These are phyloP conservation scores for Yamadazyma laniorum DNA, from an alignment of 805 yeast species.

Conservation along the genomic window DNA sequence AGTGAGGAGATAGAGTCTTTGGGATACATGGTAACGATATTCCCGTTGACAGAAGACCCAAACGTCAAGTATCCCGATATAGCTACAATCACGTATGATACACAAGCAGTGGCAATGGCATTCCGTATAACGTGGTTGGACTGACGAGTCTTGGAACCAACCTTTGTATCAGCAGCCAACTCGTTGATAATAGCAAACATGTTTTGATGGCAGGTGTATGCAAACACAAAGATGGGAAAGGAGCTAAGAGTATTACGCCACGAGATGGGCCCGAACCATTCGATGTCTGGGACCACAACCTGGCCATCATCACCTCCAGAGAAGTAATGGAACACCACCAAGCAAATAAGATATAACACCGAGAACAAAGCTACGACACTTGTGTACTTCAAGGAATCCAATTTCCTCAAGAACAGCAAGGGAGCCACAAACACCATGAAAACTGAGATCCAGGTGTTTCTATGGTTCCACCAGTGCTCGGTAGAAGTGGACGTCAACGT, in stretches of 20 bases:
- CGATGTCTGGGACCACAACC: constrained; percentile 16
- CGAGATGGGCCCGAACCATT: constrained; percentile 41
- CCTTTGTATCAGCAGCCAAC: constrained; percentile 37
- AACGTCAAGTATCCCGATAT: constrained; percentile 69
- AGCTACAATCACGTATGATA: constrained; percentile 63
- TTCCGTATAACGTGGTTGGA: constrained; percentile 51
- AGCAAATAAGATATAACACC: constrained; percentile 57
- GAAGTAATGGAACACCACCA: constrained; percentile 51
- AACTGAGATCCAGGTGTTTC: constrained; percentile 55
- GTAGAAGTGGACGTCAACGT: constrained; percentile 18
- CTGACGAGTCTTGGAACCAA: constrained; percentile 43
- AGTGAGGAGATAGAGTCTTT: constrained; percentile 46
- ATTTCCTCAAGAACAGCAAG: constrained; percentile 54
- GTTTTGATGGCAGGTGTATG: constrained; percentile 81
- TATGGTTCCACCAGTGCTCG: constrained; percentile 14
- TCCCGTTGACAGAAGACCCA: constrained; percentile 64
- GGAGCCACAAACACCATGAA: constrained; percentile 58
- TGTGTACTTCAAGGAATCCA: constrained; percentile 70
- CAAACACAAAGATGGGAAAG: constrained; percentile 73
- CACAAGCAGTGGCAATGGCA: constrained; percentile 54
- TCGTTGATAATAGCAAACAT: constrained; percentile 76
- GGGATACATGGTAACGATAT: constrained; percentile 67
- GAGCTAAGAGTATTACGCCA: constrained; percentile 49
- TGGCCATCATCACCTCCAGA: constrained; percentile 17
- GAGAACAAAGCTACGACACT: constrained; percentile 68